These are phyloP conservation scores for Blastobotrys proliferans DNA, from an alignment of 1,139 yeast species.

Conservation along the genomic window DNA sequence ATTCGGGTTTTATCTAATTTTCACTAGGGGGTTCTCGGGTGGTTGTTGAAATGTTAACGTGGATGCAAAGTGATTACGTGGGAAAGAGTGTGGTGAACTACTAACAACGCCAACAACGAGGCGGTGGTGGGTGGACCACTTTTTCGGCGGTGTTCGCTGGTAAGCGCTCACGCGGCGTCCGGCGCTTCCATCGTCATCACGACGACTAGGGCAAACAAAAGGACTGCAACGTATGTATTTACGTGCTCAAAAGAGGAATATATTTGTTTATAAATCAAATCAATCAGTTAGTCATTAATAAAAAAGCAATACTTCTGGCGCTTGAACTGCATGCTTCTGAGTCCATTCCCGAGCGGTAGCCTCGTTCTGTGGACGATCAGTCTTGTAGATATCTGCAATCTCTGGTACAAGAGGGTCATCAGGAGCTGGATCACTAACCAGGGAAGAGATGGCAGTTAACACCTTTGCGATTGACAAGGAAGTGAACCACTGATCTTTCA, in stretches of 20 bases:
- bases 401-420: conserved; percentile 99
- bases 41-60: too few species aligned
- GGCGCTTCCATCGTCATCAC: too few species aligned
- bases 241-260: neutral
- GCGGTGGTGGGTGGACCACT: too few species aligned
- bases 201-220: too few species aligned
- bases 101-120: too few species aligned
- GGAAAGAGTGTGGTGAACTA: too few species aligned
- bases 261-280: neutral
- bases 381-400: conserved; percentile 94
- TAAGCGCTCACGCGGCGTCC: too few species aligned
- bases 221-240: neutral
- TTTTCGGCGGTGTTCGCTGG: too few species aligned
- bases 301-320: too few species aligned
- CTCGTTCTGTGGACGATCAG: conserved; percentile 90
- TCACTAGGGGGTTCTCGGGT: too few species aligned
- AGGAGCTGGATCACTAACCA: conserved; percentile 95
- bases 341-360: conserved; percentile 99
- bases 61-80: too few species aligned
- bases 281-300: neutral
- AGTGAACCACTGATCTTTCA: conserved; percentile 89
- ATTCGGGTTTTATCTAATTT: too few species aligned
- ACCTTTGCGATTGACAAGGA: conserved; percentile 88
- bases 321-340: conserved; percentile 90
- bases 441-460: conserved; percentile 79